Evolutionary conservation across 345 rosid species (phyloP), one percentile per base, ranked within the genome.

Genomic region (Aethionema arabicum): DNA sequence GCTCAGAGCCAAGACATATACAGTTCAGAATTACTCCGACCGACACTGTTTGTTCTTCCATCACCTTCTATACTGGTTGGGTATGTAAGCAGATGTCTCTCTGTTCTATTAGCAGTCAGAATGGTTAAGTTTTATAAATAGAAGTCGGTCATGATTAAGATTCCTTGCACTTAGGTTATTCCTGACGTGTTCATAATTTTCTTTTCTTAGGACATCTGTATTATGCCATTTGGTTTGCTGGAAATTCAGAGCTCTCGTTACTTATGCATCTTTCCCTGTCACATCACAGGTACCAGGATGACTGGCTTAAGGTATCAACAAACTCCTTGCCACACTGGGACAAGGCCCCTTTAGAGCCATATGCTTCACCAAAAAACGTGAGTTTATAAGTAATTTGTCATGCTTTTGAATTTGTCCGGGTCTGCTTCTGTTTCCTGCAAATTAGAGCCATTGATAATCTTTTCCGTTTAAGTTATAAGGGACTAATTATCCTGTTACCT

Each of bases 281-380:
- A 60, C 67, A 93, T 63, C 27, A 60, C 67, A 93, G 99, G 78
- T 93, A 93, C 79, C 99, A 93, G 80, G 97, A 93, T 72, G 97
- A 93, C 79, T 93, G 99, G 99, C 90, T 93, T 45, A 90, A 88
- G 78, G 75, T 90, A 66, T 84, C 99, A 33, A 76, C 92, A 59
- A 83, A 69, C 72, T 78, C 97, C 66, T 74, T 93, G 70, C 89
- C 87, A 68, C 74, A 76, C 38, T 93, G 99, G 99, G 99, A 93
- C 74, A 93, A 93, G 78, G 99, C 97, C 63, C 99, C 99, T 64
- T 73, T 93, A 67, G 97, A 93, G 64, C 97, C 99, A 64, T 93
- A 84, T 77, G 99, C 99, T 59, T 77, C 68, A 37, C 79, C 78
- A 62, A 93, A 93, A 77, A 84, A 77, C 69, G 99, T 93, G 77